These are phyloP conservation scores for Penicillium sp. DNA, from an alignment of 2,329 filamentous ascomycete genomes.

Conservation along the genomic window DNA sequence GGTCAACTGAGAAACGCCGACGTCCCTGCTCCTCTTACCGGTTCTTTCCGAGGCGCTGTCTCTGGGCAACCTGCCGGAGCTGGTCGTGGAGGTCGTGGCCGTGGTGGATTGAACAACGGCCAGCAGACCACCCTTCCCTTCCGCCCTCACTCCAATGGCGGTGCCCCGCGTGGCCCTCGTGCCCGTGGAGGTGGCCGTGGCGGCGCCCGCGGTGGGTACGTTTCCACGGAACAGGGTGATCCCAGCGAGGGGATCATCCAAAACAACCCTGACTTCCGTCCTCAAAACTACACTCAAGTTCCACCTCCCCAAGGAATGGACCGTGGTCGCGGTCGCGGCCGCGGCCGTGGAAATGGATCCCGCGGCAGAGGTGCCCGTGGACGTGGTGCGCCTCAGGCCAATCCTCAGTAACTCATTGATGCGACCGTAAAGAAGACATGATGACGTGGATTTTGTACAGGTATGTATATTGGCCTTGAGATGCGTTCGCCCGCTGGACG, in stretches of 20 bases:
- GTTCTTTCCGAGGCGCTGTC: conserved; percentile 61
- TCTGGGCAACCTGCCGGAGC: conserved; percentile 46
- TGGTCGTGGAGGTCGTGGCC: conserved; percentile 41
- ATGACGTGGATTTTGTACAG: neutral
- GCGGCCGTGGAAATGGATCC: conserved; percentile 36
- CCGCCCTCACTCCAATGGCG: conserved; percentile 33
- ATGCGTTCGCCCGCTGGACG: neutral
- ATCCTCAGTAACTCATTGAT: conserved; percentile 7
- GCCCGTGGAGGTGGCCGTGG: conserved; percentile 41
- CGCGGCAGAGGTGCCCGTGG: conserved; percentile 34
- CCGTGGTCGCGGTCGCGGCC: conserved; percentile 39
- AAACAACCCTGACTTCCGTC: conserved; percentile 59
- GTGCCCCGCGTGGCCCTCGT: conserved; percentile 25
- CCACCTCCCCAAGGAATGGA: conserved; percentile 50
- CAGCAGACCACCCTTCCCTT: conserved; percentile 32
- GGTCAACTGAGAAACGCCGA: conserved; percentile 61
- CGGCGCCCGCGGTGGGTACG: conserved; percentile 40
- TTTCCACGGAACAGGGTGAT: conserved; percentile 51
- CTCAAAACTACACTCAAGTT: conserved; percentile 55
- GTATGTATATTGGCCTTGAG: conserved; percentile 9
- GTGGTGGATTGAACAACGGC: conserved; percentile 30
- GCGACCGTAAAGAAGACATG: neutral
- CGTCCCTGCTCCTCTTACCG: conserved; percentile 59
- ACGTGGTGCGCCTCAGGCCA: conserved; percentile 25
- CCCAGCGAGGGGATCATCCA: conserved; percentile 55